Conservation (phyloP, 805 yeast genomes). For the Saccharomyces kudriavzevii region DNA sequence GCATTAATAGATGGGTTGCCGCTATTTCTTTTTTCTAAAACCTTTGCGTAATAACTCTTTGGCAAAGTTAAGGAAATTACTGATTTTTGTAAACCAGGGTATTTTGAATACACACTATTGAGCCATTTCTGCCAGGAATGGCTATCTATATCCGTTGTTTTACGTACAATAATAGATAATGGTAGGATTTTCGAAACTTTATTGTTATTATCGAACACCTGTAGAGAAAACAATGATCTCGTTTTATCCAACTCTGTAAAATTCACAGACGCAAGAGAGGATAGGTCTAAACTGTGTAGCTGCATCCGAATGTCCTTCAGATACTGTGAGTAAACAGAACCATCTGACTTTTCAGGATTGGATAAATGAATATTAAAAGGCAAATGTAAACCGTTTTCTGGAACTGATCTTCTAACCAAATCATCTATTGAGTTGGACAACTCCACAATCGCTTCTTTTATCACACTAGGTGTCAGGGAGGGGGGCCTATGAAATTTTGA, state of each 20-base stretch:
- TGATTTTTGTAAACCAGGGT: slow-evolving; percentile 3
- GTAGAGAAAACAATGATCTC: slow-evolving; percentile 7
- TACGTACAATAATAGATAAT: slow-evolving; percentile 1
- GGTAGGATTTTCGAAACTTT: slow-evolving; percentile 4
- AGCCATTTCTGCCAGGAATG: background rate
- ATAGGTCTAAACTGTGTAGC: background rate
- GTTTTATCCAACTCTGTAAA: slow-evolving; percentile 4
- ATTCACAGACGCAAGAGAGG: slow-evolving; percentile 4
- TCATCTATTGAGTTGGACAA: slow-evolving; percentile 3
- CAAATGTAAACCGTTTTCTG: background rate
- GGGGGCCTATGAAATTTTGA: background rate
- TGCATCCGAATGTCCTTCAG: background rate
- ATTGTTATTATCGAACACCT: slow-evolving; percentile 5
- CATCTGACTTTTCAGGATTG: background rate
- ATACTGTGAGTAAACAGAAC: background rate
- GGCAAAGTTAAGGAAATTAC: slow-evolving; percentile 6
- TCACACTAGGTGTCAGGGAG: background rate
- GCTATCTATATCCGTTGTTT: background rate
- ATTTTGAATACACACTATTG: background rate
- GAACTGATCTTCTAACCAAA: slow-evolving; percentile 1
- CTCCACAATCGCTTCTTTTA: slow-evolving; percentile 1
- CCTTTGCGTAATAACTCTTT: background rate
- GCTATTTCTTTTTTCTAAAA: background rate
- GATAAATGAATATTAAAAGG: background rate
- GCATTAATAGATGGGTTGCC: background rate